A percentile compares a stretch with the other conserved stretches of the same genome.
Conservation (phyloP, 257 asterid species). For the Lavandula angustifolia region DNA sequence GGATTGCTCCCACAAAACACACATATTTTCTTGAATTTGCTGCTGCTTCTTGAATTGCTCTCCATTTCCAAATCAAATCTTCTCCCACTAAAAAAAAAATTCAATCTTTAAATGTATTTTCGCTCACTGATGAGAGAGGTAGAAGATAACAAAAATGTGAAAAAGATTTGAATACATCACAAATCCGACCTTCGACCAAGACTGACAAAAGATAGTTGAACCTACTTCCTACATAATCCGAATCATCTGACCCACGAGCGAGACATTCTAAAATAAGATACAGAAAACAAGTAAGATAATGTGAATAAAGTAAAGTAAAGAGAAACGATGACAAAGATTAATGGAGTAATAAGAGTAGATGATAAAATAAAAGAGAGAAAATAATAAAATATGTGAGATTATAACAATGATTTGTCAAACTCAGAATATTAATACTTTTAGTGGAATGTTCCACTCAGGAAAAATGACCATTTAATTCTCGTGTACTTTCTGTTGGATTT, state of each 20-base stretch:
- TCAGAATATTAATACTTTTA: too few relatives aligned
- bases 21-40: slow-evolving; percentile 85
- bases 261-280: too few relatives aligned
- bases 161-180: slow-evolving; percentile 13
- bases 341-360: too few relatives aligned
- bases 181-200: slow-evolving; percentile 16
- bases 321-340: too few relatives aligned
- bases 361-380: too few relatives aligned
- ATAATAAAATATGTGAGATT: too few relatives aligned
- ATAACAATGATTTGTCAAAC: too few relatives aligned
- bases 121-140: background rate
- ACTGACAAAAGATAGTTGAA: background rate
- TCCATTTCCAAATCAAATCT: slow-evolving; percentile 47
- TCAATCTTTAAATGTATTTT: slow-evolving; percentile 15
- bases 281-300: too few relatives aligned
- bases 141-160: background rate
- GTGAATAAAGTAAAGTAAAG: too few relatives aligned
- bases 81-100: background rate
- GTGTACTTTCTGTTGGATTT: background rate
- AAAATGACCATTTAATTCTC: background rate
- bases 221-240: too few relatives aligned
- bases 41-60: slow-evolving; percentile 44
- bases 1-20: slow-evolving; percentile 98
- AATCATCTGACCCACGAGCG: too few relatives aligned
- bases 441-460: too few relatives aligned